Base-by-base conservation (phyloP, 441 rosid species). In the Melianthus villosus region DNA sequence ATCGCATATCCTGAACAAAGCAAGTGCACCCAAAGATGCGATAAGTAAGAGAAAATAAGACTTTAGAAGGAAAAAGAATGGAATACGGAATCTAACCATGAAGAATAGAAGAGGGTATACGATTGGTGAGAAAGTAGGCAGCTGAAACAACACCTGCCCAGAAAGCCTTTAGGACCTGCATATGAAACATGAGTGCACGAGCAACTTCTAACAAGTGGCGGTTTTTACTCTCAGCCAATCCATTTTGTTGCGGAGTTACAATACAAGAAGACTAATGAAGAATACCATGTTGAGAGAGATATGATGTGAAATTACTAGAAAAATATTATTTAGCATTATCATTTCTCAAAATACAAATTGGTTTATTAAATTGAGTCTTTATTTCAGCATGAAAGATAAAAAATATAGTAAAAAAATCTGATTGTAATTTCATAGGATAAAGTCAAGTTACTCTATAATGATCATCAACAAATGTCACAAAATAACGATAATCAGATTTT, bases 241-340 rank as follows among this genome's bases (percentile, higher is more conserved):
- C 25, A 35, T 35, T 35, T 9, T 35, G 39, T 8, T 22, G 17
- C 17, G 39, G 22, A 1, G 39, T 17, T 3, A 8, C 25, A 7
- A 18, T 13, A 18, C 25, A 35, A 4, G 22, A 35, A 7, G 39
- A 7, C 4, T 53, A 14, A 19, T 14, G 22, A 7, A 16, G 10
- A 19, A 32, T 46, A 0, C 7, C 14, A 2, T 27, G 7, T 39
- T 34, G 22, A 22, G 9, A 3, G 17, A 33, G 12, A 16, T 33
- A 33, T 3, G 14, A 3, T 33, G 2, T 8, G 17, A 25, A 34
- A 27, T 0, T 6, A 6, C 0, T 20, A 5, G 7, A 4, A 54
- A 28, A 22, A 11, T 34, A 34, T 4, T 41, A 33, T 34, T 28
- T 8, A 0, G 43, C 43, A 46, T 54, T 54, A 34, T 46, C 27